A percentile compares a stretch with the other conserved stretches of the same genome.
These are phyloP conservation scores for Capsicum baccatum DNA, from an alignment of 257 asterid genomes.

Conservation along the genomic window DNA sequence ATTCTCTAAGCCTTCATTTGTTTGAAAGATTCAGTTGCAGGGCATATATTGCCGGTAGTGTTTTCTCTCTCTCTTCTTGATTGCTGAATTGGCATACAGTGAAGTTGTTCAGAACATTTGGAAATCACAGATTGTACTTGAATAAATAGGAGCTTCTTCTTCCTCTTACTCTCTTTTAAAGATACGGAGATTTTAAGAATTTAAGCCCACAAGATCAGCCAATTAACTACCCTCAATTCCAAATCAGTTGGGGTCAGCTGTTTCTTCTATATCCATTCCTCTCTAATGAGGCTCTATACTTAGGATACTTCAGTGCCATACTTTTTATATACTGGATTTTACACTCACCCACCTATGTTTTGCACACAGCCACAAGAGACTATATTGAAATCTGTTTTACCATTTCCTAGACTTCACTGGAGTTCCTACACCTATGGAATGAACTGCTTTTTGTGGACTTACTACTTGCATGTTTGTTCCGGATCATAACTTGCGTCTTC, in stretches of 20 bases:
- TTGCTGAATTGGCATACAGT: constrained; percentile 11
- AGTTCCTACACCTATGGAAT: background rate
- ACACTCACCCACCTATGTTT: background rate
- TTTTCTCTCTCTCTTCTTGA: constrained; percentile 19
- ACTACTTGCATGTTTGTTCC: background rate
- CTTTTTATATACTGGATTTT: background rate
- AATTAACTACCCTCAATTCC: constrained; percentile 1
- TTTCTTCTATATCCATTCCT: background rate
- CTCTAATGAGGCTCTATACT: constrained; percentile 1
- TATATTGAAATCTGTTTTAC: background rate
- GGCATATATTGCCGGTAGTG: constrained; percentile 22
- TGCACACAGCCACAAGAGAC: background rate
- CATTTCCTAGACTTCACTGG: background rate
- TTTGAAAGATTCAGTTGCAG: background rate
- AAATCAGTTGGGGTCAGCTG: background rate
- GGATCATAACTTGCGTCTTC: background rate
- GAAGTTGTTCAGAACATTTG: constrained; percentile 1
- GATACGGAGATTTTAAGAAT: constrained; percentile 2
- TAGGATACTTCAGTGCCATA: background rate
- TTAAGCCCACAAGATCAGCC: background rate
- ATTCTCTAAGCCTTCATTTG: constrained; percentile 29
- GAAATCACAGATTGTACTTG: background rate
- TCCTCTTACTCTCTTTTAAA: constrained; percentile 9
- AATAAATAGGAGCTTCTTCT: background rate
- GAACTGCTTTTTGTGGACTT: background rate